phyloP scores from a whole-genome alignment of 1,284 basidiomycete species.

The Ustilago curta region DNA sequence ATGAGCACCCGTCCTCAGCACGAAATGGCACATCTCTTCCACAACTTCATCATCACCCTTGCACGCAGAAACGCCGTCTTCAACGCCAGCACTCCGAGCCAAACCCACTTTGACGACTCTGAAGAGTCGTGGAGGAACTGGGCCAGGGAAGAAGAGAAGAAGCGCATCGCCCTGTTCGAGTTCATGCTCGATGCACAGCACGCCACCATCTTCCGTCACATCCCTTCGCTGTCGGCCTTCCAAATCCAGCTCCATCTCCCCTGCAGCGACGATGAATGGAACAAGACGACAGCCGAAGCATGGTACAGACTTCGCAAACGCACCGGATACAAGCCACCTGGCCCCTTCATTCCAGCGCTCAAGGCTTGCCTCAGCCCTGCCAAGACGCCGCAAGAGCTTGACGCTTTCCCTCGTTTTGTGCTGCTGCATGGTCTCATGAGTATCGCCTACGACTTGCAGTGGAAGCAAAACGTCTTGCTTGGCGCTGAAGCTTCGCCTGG shows the following conservation, averaged over 20 bases:
- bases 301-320: constrained; percentile 47
- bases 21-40: constrained; percentile 62
- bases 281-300: constrained; percentile 44
- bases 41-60: constrained; percentile 59
- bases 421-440: constrained; percentile 60
- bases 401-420: constrained; percentile 53
- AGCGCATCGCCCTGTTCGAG: constrained; percentile 52
- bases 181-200: constrained; percentile 60
- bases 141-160: constrained; percentile 60
- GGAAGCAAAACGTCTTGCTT: constrained; percentile 57
- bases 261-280: constrained; percentile 55
- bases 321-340: constrained; percentile 44
- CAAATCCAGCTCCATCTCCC: constrained; percentile 56
- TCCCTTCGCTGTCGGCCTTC: constrained; percentile 54
- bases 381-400: constrained; percentile 51
- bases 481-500: constrained; percentile 48
- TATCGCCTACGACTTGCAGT: constrained; percentile 58
- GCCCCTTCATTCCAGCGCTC: constrained; percentile 52
- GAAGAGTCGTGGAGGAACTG: constrained; percentile 57
- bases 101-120: constrained; percentile 35
- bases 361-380: constrained; percentile 53
- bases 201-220: constrained; percentile 58
- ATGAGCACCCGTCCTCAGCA: constrained; percentile 59
- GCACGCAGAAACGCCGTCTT: constrained; percentile 61
- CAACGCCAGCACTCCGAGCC: constrained; percentile 34